A percentile compares a stretch with the other conserved stretches of the same genome.
These are phyloP conservation scores for Mycosphaerella sp. DNA, from an alignment of 2,329 filamentous ascomycete species.

Conservation along the genomic window DNA sequence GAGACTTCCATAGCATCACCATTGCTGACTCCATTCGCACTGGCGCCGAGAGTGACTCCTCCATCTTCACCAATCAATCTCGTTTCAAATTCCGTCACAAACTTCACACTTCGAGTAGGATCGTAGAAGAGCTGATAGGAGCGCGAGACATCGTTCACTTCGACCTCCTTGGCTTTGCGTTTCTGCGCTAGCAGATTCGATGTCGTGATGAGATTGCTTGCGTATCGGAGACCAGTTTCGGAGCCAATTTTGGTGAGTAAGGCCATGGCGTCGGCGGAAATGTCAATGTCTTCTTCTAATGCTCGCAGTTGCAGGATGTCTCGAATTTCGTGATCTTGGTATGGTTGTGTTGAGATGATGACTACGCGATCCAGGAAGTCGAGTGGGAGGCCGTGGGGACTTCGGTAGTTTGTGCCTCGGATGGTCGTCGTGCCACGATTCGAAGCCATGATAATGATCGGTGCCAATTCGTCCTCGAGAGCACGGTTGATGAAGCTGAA, in stretches of 20 bases:
- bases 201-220: constrained; percentile 96
- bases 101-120: constrained; percentile 76
- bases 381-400: constrained; percentile 86
- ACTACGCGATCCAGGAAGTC: constrained; percentile 95
- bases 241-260: constrained; percentile 92
- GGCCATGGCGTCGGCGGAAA: constrained; percentile 82
- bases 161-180: constrained; percentile 75
- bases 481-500: constrained; percentile 98
- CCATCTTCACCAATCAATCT: constrained; percentile 86
- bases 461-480: constrained; percentile 86
- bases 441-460: constrained; percentile 98
- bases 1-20: constrained; percentile 59
- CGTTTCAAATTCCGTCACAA: constrained; percentile 85
- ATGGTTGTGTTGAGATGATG: constrained; percentile 89
- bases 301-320: constrained; percentile 90
- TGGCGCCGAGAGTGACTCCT: constrained; percentile 62
- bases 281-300: constrained; percentile 90
- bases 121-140: constrained; percentile 96
- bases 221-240: constrained; percentile 86
- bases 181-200: constrained; percentile 83
- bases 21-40: constrained; percentile 19
- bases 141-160: constrained; percentile 81
- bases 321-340: constrained; percentile 75
- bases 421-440: constrained; percentile 90
- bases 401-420: constrained; percentile 85